Evolutionary conservation across 192 early-diverging fungal species (phyloP), one percentile per base, ranked within the genome.

Genomic region (Coemansia sp.): DNA sequence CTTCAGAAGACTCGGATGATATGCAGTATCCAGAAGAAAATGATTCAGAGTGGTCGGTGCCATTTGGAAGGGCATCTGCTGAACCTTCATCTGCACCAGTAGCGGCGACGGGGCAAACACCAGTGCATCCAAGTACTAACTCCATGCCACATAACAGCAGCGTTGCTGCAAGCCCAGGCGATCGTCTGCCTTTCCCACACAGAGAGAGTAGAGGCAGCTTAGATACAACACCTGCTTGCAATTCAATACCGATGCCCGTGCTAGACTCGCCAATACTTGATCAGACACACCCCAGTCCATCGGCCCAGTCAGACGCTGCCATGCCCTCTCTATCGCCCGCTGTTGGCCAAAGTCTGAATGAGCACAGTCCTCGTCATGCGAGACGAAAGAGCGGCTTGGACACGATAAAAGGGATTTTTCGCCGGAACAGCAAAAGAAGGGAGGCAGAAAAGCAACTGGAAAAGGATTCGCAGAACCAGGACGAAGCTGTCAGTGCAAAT

Each of bases 341-440:
- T 40, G 39, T 16, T 16, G 57, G 5, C 7, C 14, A 40, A 41
- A 19, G n/a, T 16, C 39, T 38, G 16, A 16, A 32, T 10, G 57
- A 63, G 7, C 14, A 32, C 2, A 49, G 32, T n/a, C 12, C 57
- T 7, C 66, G 69, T 22, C 50, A 53, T 1, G 51, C 79, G n/a
- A 50, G 74, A 25, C 79, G 74, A 12, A 59, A 68, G 17, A 74
- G 75, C 58, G 77, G 79, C 54, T 25, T 82, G 43, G 63, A 61
- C 5, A 50, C 71, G 12, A 46, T 82, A 42, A 72, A 68, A 43
- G 65, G 61, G 16, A 61, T 82, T 9, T 76, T 82, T 42, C 68
- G 65, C 11, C 71, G 79, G 7, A 63, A 70, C 44, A 71, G 69
- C 67, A 68, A 45, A 59, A 59, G 25, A 59, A 59, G 39, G 16